These are phyloP conservation scores for Halophytophthora batemanensis DNA, from an alignment of 352 stramenopile species.

Conservation along the genomic window DNA sequence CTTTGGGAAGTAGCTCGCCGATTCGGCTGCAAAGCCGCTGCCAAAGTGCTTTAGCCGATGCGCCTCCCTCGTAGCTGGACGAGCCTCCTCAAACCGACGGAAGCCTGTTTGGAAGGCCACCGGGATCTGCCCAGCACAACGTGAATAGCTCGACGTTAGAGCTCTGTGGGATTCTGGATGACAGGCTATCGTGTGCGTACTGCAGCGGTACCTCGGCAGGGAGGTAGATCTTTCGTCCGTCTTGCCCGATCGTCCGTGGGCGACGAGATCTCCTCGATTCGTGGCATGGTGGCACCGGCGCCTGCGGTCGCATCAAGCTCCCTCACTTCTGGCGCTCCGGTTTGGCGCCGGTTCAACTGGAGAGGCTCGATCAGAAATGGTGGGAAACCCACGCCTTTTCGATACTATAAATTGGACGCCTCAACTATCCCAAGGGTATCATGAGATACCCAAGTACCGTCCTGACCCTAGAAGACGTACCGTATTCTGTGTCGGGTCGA, in stretches of 20 bases:
- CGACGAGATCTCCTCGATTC: slow-evolving; percentile 3
- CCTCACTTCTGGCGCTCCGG: background rate
- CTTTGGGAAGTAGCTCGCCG: slow-evolving; percentile 48
- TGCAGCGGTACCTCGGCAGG: slow-evolving; percentile 24
- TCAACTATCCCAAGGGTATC: background rate
- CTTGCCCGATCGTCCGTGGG: slow-evolving; percentile 6
- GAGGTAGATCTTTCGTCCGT: slow-evolving; percentile 33
- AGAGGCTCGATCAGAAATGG: no score
- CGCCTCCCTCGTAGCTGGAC: slow-evolving; percentile 30
- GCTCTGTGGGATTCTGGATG: background rate
- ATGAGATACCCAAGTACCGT: no score
- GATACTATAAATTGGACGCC: background rate
- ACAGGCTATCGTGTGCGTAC: background rate
- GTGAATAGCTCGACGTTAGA: background rate
- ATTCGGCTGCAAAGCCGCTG: slow-evolving; percentile 29
- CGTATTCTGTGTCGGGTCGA: no score
- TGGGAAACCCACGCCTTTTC: no score
- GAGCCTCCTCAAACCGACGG: slow-evolving; percentile 25
- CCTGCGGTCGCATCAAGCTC: slow-evolving; percentile 14
- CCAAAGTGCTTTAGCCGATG: slow-evolving; percentile 27
- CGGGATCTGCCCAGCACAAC: slow-evolving; percentile 21
- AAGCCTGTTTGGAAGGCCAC: slow-evolving; percentile 21
- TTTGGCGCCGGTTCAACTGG: background rate
- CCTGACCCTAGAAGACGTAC: no score
- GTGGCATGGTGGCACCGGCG: slow-evolving; percentile 3